These are phyloP conservation scores for Epichloe gansuensis DNA, from an alignment of 2,329 filamentous ascomycete genomes.

Conservation along the genomic window DNA sequence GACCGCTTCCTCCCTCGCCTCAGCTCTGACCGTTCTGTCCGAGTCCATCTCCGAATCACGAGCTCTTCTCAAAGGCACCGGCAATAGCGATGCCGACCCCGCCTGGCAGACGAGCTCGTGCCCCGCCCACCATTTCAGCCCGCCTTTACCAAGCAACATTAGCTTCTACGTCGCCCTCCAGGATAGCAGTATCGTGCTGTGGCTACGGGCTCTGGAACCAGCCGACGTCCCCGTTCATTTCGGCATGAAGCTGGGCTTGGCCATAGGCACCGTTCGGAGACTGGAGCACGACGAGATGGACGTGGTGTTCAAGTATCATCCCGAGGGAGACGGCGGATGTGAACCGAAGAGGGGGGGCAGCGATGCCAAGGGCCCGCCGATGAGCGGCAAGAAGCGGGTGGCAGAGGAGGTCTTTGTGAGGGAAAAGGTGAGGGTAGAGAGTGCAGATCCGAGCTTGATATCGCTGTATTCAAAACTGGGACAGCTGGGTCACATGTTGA, in stretches of 20 bases:
- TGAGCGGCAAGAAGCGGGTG: conserved; percentile 12
- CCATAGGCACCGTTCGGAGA: conserved; percentile 49
- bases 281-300: conserved; percentile 72
- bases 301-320: conserved; percentile 53
- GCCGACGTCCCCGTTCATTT: conserved; percentile 48
- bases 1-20: conserved; percentile 43
- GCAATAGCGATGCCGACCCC: conserved; percentile 23
- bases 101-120: conserved; percentile 33
- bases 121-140: conserved; percentile 29
- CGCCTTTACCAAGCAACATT: conserved; percentile 43
- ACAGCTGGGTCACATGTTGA: conserved; percentile 61
- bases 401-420: conserved; percentile 61
- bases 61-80: conserved; percentile 42
- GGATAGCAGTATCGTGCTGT: conserved; percentile 57
- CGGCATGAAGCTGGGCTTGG: conserved; percentile 55
- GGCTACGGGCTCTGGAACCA: conserved; percentile 56
- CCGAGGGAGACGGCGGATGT: conserved; percentile 17
- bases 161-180: conserved; percentile 61
- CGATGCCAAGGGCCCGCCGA: conserved; percentile 10
- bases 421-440: conserved; percentile 83
- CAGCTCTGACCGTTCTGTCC: conserved; percentile 42
- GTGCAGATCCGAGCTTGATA: conserved; percentile 75
- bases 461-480: conserved; percentile 72
- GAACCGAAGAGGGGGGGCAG: conserved; percentile 13
- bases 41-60: conserved; percentile 42